Base-by-base conservation (phyloP, 169 alveolate genomes). In the Pseudocohnilembus persalinus region DNA sequence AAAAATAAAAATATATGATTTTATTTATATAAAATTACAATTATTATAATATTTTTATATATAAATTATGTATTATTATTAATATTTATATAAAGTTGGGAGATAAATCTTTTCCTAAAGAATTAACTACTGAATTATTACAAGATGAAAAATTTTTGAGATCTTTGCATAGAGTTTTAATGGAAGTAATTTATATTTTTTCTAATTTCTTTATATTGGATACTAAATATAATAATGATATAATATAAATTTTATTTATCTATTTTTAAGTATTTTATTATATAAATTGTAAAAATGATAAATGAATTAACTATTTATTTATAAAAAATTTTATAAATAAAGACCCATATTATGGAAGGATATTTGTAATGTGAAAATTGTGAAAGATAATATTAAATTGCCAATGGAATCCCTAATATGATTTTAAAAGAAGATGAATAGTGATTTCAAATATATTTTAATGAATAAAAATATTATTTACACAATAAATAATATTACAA, bases 361-460 rank as follows among this genome's bases (percentile, higher is more conserved):
- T 1, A 33, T 31, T 86, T 86, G 26, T 65, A 35, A 31, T 86
- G 90, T 65, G 83, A 76, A 26, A 81, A 81, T 0, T 86, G 90
- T 64, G 31, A 74, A 29, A 86, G 85, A 81, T 64, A 77, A 31
- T 86, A 86, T 32, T 87, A 86, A 20, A 80, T 86, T 32, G 65
- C 72, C n/a, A 86, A 86, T 81, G 90, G 90, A 34, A 86, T 86
- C 31, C 90, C 90, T 20, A 86, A 86, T 76, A 86, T 86, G 90
- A 86, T 86, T 26, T 76, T 86, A 29, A 81, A 81, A 27, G 86
- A 86, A 33, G 87, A 86, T 80, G 90, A 86, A 86, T 64, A 63
- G 33, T 86, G 90, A 86, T 30, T 73, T 4, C 68, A 49, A 11
- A 49, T 49, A n/a, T n/a, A n/a, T n/a, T n/a, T n/a, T n/a, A n/a